Base-by-base conservation (phyloP, 2,329 filamentous ascomycete genomes). In the Nemania serpens region DNA sequence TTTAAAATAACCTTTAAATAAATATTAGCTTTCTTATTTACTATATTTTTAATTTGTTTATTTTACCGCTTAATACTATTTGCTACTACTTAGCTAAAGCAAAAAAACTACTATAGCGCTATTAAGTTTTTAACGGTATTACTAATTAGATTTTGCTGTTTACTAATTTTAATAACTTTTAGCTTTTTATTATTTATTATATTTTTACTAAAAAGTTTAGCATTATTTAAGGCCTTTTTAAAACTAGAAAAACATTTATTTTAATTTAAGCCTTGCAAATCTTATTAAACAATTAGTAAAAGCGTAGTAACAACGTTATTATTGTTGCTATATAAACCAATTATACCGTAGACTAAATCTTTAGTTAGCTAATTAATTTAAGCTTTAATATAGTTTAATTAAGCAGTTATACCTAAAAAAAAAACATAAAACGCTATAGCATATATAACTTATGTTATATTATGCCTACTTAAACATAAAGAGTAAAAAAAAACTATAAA, bases 251-350 rank as follows among this genome's bases (percentile, higher is more conserved):
- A 71, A 97, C 93, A 0, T 89, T 89, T 65, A 89, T 93, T 0
- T 95, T 91, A 0, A 85, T 94, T 2, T 78, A 87, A 29, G 88
- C 89, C 0, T 74, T 97, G 10, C 85, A 84, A 48, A 79, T 88
- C 1, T 77, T 93, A 55, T 77, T 91, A 0, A 75, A 80, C 1
- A 91, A 89, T 55, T 81, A 68, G 34, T 17, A 85, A 69, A 71
- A 73, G 2, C 68, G 71, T 1, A 78, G 75, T 0, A 85, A 88
- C 59, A 82, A 87, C 7, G 91, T 91, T 0, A 87, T 97, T 34
- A 81, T 97, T 18, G 81, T 97, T 2, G 84, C 92, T 0, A 92
- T 91, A 7, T 92, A 97, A 69, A 97, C 93, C 0, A 97, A 97
- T 61, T 92, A 97, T 74, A 93, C 93, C 0, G 78, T 97, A 0